These are phyloP conservation scores for Sphenostylis stenocarpa DNA, from an alignment of 306 rosid genomes.

Conservation along the genomic window DNA sequence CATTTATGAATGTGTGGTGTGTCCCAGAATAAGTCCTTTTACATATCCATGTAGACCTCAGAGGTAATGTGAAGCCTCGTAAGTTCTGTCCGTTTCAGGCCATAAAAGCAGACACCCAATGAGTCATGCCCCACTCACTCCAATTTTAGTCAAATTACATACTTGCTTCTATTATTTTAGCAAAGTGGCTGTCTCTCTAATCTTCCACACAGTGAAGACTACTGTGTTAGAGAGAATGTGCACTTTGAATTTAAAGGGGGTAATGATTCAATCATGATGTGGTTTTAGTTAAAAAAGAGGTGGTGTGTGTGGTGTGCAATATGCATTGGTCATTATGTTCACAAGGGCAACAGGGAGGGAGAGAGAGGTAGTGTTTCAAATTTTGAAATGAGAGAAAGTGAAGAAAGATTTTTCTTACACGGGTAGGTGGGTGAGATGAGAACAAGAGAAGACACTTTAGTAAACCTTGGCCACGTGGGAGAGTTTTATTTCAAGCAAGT, in stretches of 20 bases:
- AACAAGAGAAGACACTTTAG: slow-evolving; percentile 37
- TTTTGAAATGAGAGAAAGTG: slow-evolving; percentile 62
- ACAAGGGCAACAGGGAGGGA: slow-evolving; percentile 40
- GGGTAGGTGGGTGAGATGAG: slow-evolving; percentile 48
- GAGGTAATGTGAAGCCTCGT: slow-evolving; percentile 33
- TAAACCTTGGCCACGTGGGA: slow-evolving; percentile 59
- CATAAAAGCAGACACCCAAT: slow-evolving; percentile 34
- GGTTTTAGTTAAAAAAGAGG: slow-evolving; percentile 28
- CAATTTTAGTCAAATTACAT: slow-evolving; percentile 19
- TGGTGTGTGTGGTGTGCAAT: slow-evolving; percentile 41
- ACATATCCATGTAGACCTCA: slow-evolving; percentile 14
- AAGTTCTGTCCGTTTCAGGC: slow-evolving; percentile 35
- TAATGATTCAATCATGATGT: slow-evolving; percentile 63
- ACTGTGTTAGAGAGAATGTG: slow-evolving; percentile 24
- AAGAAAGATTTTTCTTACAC: slow-evolving; percentile 21
- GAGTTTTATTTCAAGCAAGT: slow-evolving; percentile 37
- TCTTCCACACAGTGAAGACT: slow-evolving; percentile 23
- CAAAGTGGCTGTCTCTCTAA: slow-evolving; percentile 25
- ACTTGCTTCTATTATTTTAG: slow-evolving; percentile 29
- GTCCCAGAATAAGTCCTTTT: slow-evolving; percentile 29
- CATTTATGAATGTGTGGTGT: slow-evolving; percentile 27
- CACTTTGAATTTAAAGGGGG: slow-evolving; percentile 66
- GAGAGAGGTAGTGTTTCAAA: slow-evolving; percentile 64
- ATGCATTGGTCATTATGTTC: slow-evolving; percentile 39
- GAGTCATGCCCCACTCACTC: slow-evolving; percentile 31